These are phyloP conservation scores for Dovyalis caffra DNA, from an alignment of 345 rosid genomes.

Conservation along the genomic window DNA sequence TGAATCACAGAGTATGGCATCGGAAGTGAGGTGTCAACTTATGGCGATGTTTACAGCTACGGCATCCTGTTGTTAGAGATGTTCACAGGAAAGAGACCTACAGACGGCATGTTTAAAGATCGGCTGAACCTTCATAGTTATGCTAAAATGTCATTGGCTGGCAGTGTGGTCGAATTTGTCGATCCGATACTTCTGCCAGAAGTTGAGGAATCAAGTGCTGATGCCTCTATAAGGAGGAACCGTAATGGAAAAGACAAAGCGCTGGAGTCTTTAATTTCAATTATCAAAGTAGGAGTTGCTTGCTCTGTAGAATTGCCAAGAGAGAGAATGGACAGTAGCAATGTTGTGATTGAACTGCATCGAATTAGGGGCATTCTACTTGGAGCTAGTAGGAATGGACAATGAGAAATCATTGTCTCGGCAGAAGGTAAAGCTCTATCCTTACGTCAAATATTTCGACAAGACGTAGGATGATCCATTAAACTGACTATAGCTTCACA, in stretches of 20 bases:
- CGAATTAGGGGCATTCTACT: too few species aligned
- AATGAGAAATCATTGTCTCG: too few species aligned
- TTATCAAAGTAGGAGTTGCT: too few species aligned
- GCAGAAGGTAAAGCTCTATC: too few species aligned
- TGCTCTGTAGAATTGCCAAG: too few species aligned
- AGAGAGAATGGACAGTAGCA: too few species aligned
- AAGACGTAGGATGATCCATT: too few species aligned
- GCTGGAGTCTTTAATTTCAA: too few species aligned
- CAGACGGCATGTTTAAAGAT: constrained; percentile 18
- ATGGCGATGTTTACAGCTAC: constrained; percentile 38
- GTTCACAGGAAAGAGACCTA: constrained; percentile 17
- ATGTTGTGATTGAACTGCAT: too few species aligned
- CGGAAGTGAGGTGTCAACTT: constrained; percentile 3
- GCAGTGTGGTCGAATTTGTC: background rate
- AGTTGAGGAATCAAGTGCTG: background rate
- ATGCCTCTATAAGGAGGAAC: background rate
- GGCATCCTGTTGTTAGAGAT: constrained; percentile 37
- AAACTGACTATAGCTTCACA: too few species aligned
- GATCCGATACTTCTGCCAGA: background rate
- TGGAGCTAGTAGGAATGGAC: too few species aligned
- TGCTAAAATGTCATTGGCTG: background rate
- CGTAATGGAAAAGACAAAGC: background rate
- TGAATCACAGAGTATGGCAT: background rate
- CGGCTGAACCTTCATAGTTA: background rate
- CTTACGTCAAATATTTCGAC: too few species aligned